Percentiles rank a stretch among this genome's conserved stretches.
Conservation (phyloP, 1,139 yeast genomes). For the Candida sp. region DNA sequence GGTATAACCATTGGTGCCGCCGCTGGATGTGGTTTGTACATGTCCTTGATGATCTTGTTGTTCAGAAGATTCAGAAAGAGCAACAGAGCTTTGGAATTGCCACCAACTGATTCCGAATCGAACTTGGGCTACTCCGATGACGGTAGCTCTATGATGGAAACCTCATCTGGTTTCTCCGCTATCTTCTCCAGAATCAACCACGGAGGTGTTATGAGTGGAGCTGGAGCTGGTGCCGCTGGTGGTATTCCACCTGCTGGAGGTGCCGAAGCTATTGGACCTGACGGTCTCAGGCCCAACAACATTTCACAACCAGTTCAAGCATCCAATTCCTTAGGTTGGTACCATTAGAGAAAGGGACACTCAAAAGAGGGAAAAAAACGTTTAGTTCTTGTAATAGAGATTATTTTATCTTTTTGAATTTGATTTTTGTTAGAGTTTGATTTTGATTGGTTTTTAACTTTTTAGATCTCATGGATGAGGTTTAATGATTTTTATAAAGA, state of each 20-base stretch:
- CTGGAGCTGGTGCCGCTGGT: conserved; percentile 3
- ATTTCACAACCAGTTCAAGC: conserved; percentile 52
- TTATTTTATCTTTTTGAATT: background rate
- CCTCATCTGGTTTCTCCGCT: conserved; percentile 30
- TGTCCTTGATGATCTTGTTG: conserved; percentile 52
- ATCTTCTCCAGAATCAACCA: conserved; percentile 35
- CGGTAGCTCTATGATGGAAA: conserved; percentile 16
- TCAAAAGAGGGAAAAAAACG: background rate
- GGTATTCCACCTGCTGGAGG: conserved; percentile 12
- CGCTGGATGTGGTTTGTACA: conserved; percentile 62
- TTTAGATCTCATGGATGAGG: background rate
- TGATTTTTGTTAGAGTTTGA: background rate
- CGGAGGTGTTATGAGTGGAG: conserved; percentile 12
- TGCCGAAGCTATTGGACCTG: conserved; percentile 7
- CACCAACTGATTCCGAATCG: conserved; percentile 48
- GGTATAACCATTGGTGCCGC: conserved; percentile 71
- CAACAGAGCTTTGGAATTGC: conserved; percentile 40
- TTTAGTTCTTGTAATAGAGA: background rate
- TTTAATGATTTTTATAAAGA: background rate
- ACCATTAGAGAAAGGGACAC: conserved; percentile 17
- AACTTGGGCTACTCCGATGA: conserved; percentile 31
- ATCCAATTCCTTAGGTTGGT: conserved; percentile 52
- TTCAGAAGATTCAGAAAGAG: conserved; percentile 42
- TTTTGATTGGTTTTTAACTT: background rate
- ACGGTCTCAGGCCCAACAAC: conserved; percentile 9